Base-by-base conservation (phyloP, 1,284 basidiomycete species). In the Hypsizygus ulmarius region DNA sequence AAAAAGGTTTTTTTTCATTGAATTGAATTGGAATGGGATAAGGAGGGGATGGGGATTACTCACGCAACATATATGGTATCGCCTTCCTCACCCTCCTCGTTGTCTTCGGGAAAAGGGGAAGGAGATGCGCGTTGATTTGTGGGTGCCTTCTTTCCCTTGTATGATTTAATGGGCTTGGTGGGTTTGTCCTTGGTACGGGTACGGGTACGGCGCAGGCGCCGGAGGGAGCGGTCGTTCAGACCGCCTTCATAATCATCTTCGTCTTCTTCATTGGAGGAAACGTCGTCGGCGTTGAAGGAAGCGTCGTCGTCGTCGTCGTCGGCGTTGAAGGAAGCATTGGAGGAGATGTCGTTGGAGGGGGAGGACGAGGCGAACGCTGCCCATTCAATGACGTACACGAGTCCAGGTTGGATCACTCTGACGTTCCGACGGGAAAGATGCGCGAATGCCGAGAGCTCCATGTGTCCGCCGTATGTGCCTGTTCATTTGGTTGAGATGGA, bases 381-480 rank as follows among this genome's bases (percentile, higher is more conserved):
- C 82, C 85, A 89, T 59, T 90, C 84, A 44, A 90, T 90, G 50
- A 90, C 82, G 63, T 90, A 90, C 14, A 90, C 85, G 27, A 90
- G 72, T 2, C 90, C 91, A 0, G 93, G 93, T 61, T 96, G 93
- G 45, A 95, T 82, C 51, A 96, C 91, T 69, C 94, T 95, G 65
- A 96, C 87, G 59, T 90, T 81, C 36, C 87, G 78, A 42, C 74
- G 73, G 47, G 77, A 78, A 70, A 92, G 78, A 56, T 93, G 89
- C 2, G 93, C 86, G 64, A 94, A 96, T 0, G 92, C 92, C 11
- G 87, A 88, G 7, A 96, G 75, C 64, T 96, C 93, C 58, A 96
- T 78, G 66, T 96, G 91, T 0, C 92, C 93, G 33, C 91, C 93
- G 56, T 95, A 96, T 0, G 91, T 93, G 21, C 85, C 91, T 83